Base-by-base conservation (phyloP, 2,329 filamentous ascomycete species). In the Calonectria pteridis region DNA sequence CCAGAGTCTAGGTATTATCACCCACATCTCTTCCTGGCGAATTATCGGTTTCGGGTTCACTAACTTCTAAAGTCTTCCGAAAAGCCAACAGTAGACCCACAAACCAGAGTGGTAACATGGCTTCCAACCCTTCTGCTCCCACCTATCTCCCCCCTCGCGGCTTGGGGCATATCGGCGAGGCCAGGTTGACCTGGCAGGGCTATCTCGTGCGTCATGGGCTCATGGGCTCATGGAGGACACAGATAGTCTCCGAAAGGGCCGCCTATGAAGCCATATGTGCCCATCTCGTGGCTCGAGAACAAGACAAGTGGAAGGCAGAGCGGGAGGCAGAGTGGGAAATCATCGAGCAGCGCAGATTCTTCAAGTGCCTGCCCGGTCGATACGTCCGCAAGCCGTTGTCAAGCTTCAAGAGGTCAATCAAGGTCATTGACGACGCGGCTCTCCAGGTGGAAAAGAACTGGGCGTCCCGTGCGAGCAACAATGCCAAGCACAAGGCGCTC, bases 381-480 rank as follows among this genome's bases (percentile, higher is more conserved):
- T 16, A 46, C 18, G 3, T 20, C 29, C 4, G 20, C 10, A 23
- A 40, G 6, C 2, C 10, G 11, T 23, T 58, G 13, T 16, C 4
- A 1, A 6, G 3, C 40, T n/a, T 40, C 26, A 37, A 29, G 18
- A 13, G 37, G 23, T 20, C 16, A 20, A 13, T 69, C 18, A 29
- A 29, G 20, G 13, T 13, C 37, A 65, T 73, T 51, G 1, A 43
- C 23, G 20, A 55, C n/a, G 69, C 46, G 13, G 71, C 66, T 9
- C 33, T 26, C 23, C 28, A 37, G 26, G 71, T 73, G 14, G 71
- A 73, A 43, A 14, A 66, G 23, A 31, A 37, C 18, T 69, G 65
- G 71, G 55, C 55, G 26, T 55, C 29, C 6, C 63, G 29, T 31
- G n/a, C 23, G 7, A 10, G 31, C 35, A 58, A 49, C 3, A 23